A percentile compares a stretch with the other conserved stretches of the same genome.
Conservation (phyloP, 192 early-diverging fungal species). For the Chytriomyces sp. region DNA sequence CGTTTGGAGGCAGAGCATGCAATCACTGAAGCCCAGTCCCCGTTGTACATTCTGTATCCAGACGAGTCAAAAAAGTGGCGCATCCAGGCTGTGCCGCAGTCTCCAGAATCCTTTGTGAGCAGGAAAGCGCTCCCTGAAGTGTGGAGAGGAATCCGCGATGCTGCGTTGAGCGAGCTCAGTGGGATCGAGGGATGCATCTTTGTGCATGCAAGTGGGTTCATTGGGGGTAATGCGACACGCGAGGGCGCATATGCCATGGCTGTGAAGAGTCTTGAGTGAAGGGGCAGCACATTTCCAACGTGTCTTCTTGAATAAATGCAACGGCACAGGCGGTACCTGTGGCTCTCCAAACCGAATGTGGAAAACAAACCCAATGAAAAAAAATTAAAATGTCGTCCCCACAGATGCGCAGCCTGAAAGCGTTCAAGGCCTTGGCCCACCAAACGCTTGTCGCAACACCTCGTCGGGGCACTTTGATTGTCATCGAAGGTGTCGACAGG, state of each 20-base stretch:
- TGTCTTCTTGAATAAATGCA: background rate
- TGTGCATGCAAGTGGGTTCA: constrained; percentile 86
- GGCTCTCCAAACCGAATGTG: no score
- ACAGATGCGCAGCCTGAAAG: no score
- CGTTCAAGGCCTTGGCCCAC: no score
- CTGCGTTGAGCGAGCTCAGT: constrained; percentile 75
- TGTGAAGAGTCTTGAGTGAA: constrained; percentile 56
- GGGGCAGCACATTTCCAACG: background rate
- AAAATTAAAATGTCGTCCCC: no score
- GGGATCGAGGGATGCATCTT: constrained; percentile 84
- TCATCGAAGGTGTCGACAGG: constrained; percentile 90
- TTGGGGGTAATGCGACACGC: constrained; percentile 81
- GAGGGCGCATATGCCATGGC: constrained; percentile 80
- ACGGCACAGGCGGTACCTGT: background rate
- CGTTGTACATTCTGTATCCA: constrained; percentile 79
- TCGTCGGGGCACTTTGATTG: constrained; percentile 81
- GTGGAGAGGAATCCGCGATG: constrained; percentile 79
- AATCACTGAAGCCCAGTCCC: constrained; percentile 35
- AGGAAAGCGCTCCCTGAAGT: constrained; percentile 80
- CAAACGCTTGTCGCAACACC: background rate
- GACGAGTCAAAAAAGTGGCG: constrained; percentile 75
- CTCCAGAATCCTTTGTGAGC: constrained; percentile 54
- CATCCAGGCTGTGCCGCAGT: constrained; percentile 66
- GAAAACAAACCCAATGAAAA: no score
- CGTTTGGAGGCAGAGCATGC: constrained; percentile 46